Conservation (phyloP, 805 yeast genomes). For the Ascoidea rubescens region DNA sequence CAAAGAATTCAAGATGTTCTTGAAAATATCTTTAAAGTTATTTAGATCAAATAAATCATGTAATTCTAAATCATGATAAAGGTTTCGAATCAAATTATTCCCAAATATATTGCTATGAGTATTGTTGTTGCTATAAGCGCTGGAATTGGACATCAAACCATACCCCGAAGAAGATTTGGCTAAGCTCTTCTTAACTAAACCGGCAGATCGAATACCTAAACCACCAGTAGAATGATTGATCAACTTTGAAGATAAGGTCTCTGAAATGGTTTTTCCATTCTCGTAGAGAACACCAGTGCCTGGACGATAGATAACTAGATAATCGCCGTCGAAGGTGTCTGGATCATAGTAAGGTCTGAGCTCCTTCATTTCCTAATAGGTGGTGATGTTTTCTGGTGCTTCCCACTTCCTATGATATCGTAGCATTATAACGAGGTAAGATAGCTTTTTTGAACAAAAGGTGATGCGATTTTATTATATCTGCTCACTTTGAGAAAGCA, state of each 20-base stretch:
- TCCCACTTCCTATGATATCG: too few species aligned
- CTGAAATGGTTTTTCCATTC: constrained; percentile 24
- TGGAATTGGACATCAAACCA: neutral
- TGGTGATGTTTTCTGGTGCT: too few species aligned
- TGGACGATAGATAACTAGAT: constrained; percentile 43
- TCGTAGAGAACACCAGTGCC: constrained; percentile 47
- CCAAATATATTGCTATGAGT: neutral
- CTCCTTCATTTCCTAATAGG: constrained; percentile 6
- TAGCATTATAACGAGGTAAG: too few species aligned
- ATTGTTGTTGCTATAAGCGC: neutral
- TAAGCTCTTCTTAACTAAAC: too few species aligned
- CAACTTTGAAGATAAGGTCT: constrained; percentile 5
- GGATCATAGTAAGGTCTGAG: constrained; percentile 61
- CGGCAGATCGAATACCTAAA: constrained; percentile 11
- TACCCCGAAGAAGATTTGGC: neutral
- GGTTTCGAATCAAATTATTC: too few species aligned
- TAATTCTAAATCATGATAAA: constrained; percentile 37
- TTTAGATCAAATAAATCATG: constrained; percentile 48
- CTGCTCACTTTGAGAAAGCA: too few species aligned
- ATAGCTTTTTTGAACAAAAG: too few species aligned
- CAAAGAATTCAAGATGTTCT: constrained; percentile 46
- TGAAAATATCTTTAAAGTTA: constrained; percentile 41
- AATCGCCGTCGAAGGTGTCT: constrained; percentile 52
- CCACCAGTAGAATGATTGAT: neutral
- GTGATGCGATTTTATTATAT: too few species aligned